phyloP scores from a whole-genome alignment of 805 yeast species.

The Cyberlindnera nakhonratchasimensis region DNA sequence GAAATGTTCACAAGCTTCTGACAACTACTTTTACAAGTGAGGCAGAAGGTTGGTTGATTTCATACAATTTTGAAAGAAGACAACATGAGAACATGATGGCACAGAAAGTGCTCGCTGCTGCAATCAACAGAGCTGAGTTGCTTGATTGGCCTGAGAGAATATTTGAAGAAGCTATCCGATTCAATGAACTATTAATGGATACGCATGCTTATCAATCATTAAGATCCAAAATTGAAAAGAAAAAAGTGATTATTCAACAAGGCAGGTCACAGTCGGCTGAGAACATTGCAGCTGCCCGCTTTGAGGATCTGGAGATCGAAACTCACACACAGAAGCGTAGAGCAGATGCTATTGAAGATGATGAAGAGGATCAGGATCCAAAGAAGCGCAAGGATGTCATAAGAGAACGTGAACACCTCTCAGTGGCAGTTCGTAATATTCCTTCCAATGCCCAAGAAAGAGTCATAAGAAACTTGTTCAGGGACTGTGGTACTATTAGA shows the following conservation, averaged over 20 bases:
- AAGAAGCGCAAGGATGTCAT: slow-evolving; percentile 5
- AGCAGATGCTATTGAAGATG: slow-evolving; percentile 10
- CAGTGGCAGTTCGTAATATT: slow-evolving; percentile 52
- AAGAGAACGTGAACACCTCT: slow-evolving; percentile 57
- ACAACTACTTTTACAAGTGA: slow-evolving; percentile 32
- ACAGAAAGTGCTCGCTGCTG: slow-evolving; percentile 31
- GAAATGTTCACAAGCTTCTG: slow-evolving; percentile 18
- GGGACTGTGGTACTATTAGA: slow-evolving; percentile 56
- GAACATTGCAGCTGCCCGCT: slow-evolving; percentile 2
- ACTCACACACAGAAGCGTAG: slow-evolving; percentile 10
- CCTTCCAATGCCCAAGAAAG: slow-evolving; percentile 38
- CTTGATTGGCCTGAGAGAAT: slow-evolving; percentile 53
- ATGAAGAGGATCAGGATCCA: background rate
- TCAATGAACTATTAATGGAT: slow-evolving; percentile 35
- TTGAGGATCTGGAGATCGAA: slow-evolving; percentile 3
- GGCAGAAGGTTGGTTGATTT: slow-evolving; percentile 46
- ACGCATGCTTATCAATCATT: slow-evolving; percentile 25
- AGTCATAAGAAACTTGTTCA: slow-evolving; percentile 42
- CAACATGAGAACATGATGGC: slow-evolving; percentile 29
- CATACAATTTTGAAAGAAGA: slow-evolving; percentile 38
- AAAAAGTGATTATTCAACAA: slow-evolving; percentile 13
- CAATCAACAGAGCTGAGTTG: slow-evolving; percentile 26
- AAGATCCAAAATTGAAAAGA: slow-evolving; percentile 27
- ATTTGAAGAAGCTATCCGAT: slow-evolving; percentile 41
- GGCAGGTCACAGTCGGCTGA: slow-evolving; percentile 13